Evolutionary conservation across 164 flowering plant species (phyloP), one percentile per base, ranked within the genome.

Genomic region (Macadamia tetraphylla): DNA sequence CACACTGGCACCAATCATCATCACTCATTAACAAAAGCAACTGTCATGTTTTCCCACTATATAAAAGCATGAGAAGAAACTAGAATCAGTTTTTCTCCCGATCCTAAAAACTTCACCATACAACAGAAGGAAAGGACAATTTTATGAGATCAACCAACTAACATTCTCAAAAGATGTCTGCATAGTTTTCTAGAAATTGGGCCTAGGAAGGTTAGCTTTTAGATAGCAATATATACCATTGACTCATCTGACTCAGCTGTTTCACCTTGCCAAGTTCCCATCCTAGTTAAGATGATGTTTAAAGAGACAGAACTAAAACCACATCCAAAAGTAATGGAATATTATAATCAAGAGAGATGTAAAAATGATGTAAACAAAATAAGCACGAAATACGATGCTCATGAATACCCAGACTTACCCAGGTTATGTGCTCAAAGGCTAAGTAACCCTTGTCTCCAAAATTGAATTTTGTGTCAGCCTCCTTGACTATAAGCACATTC

Each of bases 391-490:
- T 35, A 35, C 5, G 40, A 35, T 35, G 40, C 40, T 35, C 40
- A 57, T 6, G 31, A 58, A 35, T 23, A 44, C 9, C 48, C 51
- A 57, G 64, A 55, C 85, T 79, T 80, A 90, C 99, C 99, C 99
- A 94, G 73, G 99, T 95, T 65, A 95, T 91, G 74, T 95, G 94
- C 88, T 95, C 99, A 76, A 95, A 90, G 30, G 84, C 67, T 60
- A 95, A 74, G 81, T 89, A 92, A 17, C 98, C 99, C 79, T 89
- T 92, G 65, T 86, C 91, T 7, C 96, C 98, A 66, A 95, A 95
- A 71, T 92, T 92, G 81, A 84, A 95, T 66, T 87, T 71, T 63
- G 99, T 92, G 60, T 83, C 80, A n/a, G 94, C 98, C 58, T 92
- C 93, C 46, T 87, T 89, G 59, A 95, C 80, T 56, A 95, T 67